phyloP scores from a whole-genome alignment of 257 asterid species.

The Dorcoceras hygrometricum region DNA sequence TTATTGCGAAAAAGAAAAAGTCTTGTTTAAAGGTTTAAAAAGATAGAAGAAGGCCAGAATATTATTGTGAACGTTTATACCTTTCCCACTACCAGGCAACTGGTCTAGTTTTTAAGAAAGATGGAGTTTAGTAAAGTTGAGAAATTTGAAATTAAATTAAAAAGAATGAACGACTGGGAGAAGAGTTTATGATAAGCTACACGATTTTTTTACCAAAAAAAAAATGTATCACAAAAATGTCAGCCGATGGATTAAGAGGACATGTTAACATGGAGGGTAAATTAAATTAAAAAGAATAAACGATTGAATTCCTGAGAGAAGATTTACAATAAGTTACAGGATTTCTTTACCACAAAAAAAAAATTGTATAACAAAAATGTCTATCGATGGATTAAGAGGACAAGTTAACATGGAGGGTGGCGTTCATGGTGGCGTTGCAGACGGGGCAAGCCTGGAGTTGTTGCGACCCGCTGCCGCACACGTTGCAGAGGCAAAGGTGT shows the following conservation, averaged over 20 bases:
- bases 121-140: no score
- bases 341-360: not conserved
- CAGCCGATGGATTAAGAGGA: no score
- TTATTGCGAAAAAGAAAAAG: not conserved
- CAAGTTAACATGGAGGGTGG: conserved; percentile 73
- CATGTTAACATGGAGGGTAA: no score
- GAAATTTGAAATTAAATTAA: not conserved
- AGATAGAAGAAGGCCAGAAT: no score
- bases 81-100: not conserved
- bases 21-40: no score
- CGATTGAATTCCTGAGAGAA: conserved; percentile 23
- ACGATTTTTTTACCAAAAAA: no score
- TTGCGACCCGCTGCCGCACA: conserved; percentile 69
- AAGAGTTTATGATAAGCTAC: no score
- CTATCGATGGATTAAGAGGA: conserved; percentile 32
- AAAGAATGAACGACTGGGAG: not conserved
- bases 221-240: no score
- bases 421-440: conserved; percentile 58
- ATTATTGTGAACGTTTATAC: not conserved
- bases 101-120: no score
- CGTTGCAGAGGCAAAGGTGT: conserved; percentile 68
- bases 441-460: conserved; percentile 61
- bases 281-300: conserved; percentile 46
- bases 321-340: conserved; percentile 35
- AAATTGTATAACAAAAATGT: conserved; percentile 24